These are phyloP conservation scores for Calocybe indica DNA, from an alignment of 768 basidiomycete species.

Conservation along the genomic window DNA sequence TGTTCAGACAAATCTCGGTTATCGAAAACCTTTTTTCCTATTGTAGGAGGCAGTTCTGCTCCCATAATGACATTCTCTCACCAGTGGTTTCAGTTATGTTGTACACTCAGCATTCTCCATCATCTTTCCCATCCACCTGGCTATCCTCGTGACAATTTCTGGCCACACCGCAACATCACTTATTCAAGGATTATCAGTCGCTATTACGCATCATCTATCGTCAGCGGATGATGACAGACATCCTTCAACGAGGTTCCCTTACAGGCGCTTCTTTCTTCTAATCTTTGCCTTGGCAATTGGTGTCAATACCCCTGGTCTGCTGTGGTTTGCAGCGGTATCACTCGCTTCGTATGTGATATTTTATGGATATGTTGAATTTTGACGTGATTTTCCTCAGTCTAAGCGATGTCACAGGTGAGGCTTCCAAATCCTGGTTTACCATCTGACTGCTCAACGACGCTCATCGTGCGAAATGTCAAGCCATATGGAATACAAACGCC, in stretches of 20 bases:
- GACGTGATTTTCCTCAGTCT: constrained; percentile 36
- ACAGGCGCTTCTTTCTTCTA: constrained; percentile 29
- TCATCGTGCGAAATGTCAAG: constrained; percentile 18
- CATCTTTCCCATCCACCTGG: constrained; percentile 78
- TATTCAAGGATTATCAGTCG: constrained; percentile 43
- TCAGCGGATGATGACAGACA: constrained; percentile 18
- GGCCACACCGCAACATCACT: constrained; percentile 42
- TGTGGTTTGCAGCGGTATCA: constrained; percentile 73
- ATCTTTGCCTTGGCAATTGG: constrained; percentile 44
- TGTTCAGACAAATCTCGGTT: constrained; percentile 71
- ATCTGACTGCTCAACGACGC: constrained; percentile 7
- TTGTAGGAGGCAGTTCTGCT: constrained; percentile 47
- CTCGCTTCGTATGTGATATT: constrained; percentile 60
- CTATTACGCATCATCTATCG: constrained; percentile 42
- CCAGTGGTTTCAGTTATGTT: constrained; percentile 51
- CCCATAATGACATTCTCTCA: neutral
- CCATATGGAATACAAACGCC: constrained; percentile 84
- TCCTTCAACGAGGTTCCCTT: constrained; percentile 30
- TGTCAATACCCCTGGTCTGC: constrained; percentile 55
- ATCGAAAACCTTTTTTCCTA: constrained; percentile 84
- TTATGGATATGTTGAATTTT: neutral
- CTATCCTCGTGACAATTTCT: constrained; percentile 51
- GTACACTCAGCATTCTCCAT: constrained; percentile 80
- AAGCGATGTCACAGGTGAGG: constrained; percentile 70
- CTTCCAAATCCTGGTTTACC: constrained; percentile 1